Conservation (phyloP, 805 yeast genomes). For the Starmerella roubikii region DNA sequence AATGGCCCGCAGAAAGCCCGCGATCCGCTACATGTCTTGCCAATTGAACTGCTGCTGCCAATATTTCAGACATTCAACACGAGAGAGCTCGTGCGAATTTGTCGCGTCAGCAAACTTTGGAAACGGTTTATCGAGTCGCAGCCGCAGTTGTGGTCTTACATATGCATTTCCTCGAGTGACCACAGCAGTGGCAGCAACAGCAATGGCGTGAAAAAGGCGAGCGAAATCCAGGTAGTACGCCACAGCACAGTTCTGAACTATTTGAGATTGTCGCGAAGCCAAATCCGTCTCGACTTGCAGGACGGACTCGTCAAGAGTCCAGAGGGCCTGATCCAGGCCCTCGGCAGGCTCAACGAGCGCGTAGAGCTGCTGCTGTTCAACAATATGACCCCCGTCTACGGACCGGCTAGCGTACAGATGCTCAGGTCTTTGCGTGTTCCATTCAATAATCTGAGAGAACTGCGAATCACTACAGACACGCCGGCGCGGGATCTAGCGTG, state of each 20-base stretch:
- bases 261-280: slow-evolving; percentile 2
- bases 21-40: slow-evolving; percentile 8
- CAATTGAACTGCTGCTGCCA: slow-evolving; percentile 10
- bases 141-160: slow-evolving; percentile 14
- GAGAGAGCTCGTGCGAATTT: slow-evolving; percentile 3
- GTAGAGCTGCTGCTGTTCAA: slow-evolving; percentile 1
- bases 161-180: not conserved
- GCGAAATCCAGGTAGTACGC: not conserved
- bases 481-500: slow-evolving; percentile 14
- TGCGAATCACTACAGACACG: slow-evolving; percentile 9
- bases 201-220: not conserved
- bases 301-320: slow-evolving; percentile 8
- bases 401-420: slow-evolving; percentile 3
- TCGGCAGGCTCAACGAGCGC: slow-evolving; percentile 3
- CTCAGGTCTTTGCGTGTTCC: slow-evolving; percentile 1
- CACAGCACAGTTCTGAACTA: slow-evolving; percentile 6
- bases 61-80: slow-evolving; percentile 11
- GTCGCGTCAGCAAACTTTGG: slow-evolving; percentile 12
- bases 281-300: slow-evolving; percentile 5
- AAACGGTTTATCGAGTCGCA: slow-evolving; percentile 4
- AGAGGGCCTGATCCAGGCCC: not conserved
- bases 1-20: not conserved
- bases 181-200: not conserved
- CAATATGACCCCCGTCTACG: slow-evolving; percentile 5
- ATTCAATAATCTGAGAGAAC: slow-evolving; percentile 1